Base-by-base conservation (phyloP, 1,284 basidiomycete genomes). In the Chalciporus piperatoides region DNA sequence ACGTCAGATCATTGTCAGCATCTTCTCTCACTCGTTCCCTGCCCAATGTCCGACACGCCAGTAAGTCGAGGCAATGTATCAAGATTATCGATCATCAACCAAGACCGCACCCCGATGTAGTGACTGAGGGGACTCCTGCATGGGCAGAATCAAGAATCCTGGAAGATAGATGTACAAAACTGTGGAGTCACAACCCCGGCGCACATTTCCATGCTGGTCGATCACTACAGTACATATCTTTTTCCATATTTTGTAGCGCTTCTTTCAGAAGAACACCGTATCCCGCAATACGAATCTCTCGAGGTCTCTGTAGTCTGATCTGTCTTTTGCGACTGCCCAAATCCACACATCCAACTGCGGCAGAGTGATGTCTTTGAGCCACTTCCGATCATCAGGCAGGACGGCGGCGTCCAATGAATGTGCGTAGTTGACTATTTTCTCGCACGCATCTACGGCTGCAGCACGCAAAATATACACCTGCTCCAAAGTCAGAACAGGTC, bases 401-500 rank as follows among this genome's bases (percentile, higher is more conserved):
- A 67, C 64, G 14, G 61, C 57, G 4, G 63, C 57, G 8, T 73
- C 65, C n/a, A 81, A 57, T 10, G 66, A 68, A 38, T 66, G 77
- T 10, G 84, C 85, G 15, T 68, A 68, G 48, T 78, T 68, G 9
- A 85, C 70, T 41, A 91, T 84, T 46, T 76, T 64, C 57, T 88
- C 81, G 62, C 87, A 88, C 14, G 86, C 89, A 58, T 86, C 79
- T 43, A 92, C 77, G 0, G 90, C 80, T 1, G 89, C 83, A 1
- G 88, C 87, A n/a, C 90, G 84, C 39, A 93, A 68, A n/a, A 82
- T 70, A 59, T 81, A 90, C 2, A 87, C 80, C 62, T 91, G 84
- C 44, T 79, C 71, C 4, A 60, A 55, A 4, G 76, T 80, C 19
- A 90, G 67, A 4, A 76, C 59, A 3, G 86, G 86, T 0, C 89